Evolutionary conservation across 306 rosid species (phyloP).

Genomic region (Malus orientalis): DNA sequence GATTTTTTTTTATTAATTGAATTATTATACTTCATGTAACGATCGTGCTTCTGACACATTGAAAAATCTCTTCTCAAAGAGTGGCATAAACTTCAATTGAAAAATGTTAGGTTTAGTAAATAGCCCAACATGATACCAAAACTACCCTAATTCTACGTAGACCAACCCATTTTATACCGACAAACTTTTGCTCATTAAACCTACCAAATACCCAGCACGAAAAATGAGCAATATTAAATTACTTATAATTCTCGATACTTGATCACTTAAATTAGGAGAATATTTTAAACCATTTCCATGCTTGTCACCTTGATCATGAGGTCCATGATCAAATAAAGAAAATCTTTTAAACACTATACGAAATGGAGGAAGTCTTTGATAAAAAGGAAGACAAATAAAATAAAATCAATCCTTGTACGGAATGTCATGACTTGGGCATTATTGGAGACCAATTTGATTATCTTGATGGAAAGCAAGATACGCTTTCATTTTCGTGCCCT

Average conservation of each 20-base stretch:
- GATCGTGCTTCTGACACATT: rapidly evolving
- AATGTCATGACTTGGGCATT: not conserved
- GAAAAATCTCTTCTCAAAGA: not conserved
- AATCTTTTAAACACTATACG: not conserved
- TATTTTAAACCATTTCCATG: not conserved
- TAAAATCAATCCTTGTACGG: slow-evolving; percentile 1
- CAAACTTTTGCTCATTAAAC: not conserved
- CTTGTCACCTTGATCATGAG: not conserved
- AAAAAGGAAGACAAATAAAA: not conserved
- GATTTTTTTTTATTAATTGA: no score
- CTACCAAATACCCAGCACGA: not conserved
- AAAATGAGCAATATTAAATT: not conserved
- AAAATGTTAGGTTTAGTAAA: not conserved
- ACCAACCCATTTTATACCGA: not conserved
- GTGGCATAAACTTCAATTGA: not conserved
- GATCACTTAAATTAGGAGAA: not conserved
- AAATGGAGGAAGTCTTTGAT: not conserved
- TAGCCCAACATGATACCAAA: not conserved
- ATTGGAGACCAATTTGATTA: not conserved
- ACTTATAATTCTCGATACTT: not conserved
- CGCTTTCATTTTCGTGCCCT: not conserved
- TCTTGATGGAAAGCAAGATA: not conserved
- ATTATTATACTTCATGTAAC: no score
- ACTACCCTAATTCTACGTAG: not conserved
- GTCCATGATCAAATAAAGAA: not conserved